Evolutionary conservation across 768 basidiomycete genomes (phyloP).

Genomic region (Sporobolomyces pararoseus): DNA sequence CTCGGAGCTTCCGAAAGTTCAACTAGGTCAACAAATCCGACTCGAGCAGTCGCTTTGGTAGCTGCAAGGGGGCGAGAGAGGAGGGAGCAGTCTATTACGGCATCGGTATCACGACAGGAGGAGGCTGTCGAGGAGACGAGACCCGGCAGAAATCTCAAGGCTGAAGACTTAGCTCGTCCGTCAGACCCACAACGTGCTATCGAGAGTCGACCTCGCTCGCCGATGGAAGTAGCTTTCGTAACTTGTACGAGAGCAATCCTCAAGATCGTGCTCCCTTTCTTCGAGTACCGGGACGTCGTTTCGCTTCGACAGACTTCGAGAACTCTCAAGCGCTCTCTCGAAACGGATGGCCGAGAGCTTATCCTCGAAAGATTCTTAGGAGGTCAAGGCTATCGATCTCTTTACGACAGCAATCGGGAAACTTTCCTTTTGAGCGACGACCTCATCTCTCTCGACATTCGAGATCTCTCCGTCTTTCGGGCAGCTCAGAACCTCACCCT

Average conservation of each 20-base stretch:
- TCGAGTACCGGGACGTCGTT: constrained; percentile 20
- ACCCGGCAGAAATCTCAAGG: too few relatives aligned
- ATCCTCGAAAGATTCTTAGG: constrained; percentile 41
- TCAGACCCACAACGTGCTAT: too few relatives aligned
- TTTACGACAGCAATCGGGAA: not conserved
- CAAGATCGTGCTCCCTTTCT: constrained; percentile 9
- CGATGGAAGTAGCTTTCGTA: constrained; percentile 29
- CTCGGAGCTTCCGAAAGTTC: not conserved
- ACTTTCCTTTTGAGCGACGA: not conserved
- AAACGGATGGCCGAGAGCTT: constrained; percentile 28
- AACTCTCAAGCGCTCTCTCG: constrained; percentile 13
- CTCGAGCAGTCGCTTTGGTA: not conserved
- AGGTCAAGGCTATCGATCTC: constrained; percentile 31
- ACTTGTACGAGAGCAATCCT: not conserved
- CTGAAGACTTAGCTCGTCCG: too few relatives aligned
- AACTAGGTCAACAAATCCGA: not conserved
- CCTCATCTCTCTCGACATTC: constrained; percentile 28
- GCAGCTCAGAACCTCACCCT: constrained; percentile 7
- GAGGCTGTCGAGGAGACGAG: not conserved
- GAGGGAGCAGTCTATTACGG: not conserved
- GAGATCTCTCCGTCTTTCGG: constrained; percentile 42
- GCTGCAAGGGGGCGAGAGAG: constrained; percentile 23
- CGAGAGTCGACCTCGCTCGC: not conserved
- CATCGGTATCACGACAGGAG: not conserved
- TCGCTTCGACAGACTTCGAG: constrained; percentile 17